Evolutionary conservation across 2,329 filamentous ascomycete species (phyloP).

Genomic region (Aspergillus oerlinghausenensis): DNA sequence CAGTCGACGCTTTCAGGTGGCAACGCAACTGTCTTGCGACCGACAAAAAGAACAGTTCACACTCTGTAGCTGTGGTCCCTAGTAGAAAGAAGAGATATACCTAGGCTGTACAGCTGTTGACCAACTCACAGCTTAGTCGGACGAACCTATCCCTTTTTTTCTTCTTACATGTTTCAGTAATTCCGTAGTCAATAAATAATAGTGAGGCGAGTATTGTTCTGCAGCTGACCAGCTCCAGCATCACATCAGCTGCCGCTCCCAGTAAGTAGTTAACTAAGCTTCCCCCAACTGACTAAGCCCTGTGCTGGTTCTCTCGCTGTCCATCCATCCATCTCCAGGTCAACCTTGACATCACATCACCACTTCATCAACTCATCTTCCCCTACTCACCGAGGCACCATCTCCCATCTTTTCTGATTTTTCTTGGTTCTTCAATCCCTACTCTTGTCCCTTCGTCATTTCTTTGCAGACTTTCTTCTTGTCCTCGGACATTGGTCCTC

Average conservation of each 20-base stretch:
- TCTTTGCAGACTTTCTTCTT: constrained; percentile 11
- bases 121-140: too few species aligned
- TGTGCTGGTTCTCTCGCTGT: constrained; percentile 28
- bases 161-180: neutral
- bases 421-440: neutral
- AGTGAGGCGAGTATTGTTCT: constrained; percentile 6
- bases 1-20: neutral
- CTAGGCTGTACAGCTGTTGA: neutral
- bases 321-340: constrained; percentile 23
- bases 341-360: constrained; percentile 39
- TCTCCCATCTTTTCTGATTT: constrained; percentile 20
- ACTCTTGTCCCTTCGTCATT: constrained; percentile 12
- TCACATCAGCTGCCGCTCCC: constrained; percentile 4
- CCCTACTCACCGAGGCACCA: constrained; percentile 8
- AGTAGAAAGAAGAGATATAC: neutral
- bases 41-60: neutral
- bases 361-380: constrained; percentile 21
- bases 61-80: neutral
- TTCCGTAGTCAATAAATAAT: neutral
- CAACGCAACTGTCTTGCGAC: neutral
- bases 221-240: constrained; percentile 14
- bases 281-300: constrained; percentile 31
- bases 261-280: constrained; percentile 12
- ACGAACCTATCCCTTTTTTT: neutral
- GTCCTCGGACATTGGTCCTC: constrained; percentile 13